Evolutionary conservation across 371 early-diverging fungal genomes (phyloP), one percentile per base, ranked within the genome.

Genomic region (Mycotypha africana): DNA sequence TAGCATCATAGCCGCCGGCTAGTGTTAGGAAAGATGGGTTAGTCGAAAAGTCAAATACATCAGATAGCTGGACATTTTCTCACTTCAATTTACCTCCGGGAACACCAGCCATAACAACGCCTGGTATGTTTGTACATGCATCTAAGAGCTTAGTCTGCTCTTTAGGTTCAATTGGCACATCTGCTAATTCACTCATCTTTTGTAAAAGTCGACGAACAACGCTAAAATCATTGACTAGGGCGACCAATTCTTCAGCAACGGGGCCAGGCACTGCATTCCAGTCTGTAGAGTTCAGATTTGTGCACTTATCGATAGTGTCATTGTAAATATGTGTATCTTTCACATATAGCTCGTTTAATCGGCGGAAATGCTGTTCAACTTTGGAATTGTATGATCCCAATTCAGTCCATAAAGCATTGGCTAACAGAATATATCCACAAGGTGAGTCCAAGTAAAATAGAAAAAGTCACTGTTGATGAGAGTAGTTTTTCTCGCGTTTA

Each of bases 1-100:
- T 92, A 20, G 98, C 98, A 67, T 97, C 98, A 54, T 81, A 93
- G 5, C 98, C 98, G 30, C 98, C 98, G 35, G 97, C 97, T 88
- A 58, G 2, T n/a, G n/a, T n/a, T n/a, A n/a, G n/a, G n/a, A n/a
- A 31, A 32, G 32, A 42, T 12, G 16, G 9, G 34, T 42, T 38
- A 49, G 8, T 41, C 26, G 20, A 8, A 10, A 1, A 28, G 11
- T 10, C 2, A n/a, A n/a, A n/a, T n/a, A n/a, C n/a, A n/a, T n/a
- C n/a, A n/a, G n/a, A n/a, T n/a, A n/a, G n/a, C n/a, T n/a, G n/a
- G n/a, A n/a, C n/a, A n/a, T n/a, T n/a, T n/a, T n/a, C n/a, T n/a
- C n/a, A n/a, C n/a, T n/a, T 33, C n/a, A 6, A 1, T 2, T 38
- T 72, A 87, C 86, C 91, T 42, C 97, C 97, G 6, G 97, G 98